Evolutionary conservation across 139 green algal genomes (phyloP), one percentile per base, ranked within the genome.

Genomic region (Chlorella ohadii): DNA sequence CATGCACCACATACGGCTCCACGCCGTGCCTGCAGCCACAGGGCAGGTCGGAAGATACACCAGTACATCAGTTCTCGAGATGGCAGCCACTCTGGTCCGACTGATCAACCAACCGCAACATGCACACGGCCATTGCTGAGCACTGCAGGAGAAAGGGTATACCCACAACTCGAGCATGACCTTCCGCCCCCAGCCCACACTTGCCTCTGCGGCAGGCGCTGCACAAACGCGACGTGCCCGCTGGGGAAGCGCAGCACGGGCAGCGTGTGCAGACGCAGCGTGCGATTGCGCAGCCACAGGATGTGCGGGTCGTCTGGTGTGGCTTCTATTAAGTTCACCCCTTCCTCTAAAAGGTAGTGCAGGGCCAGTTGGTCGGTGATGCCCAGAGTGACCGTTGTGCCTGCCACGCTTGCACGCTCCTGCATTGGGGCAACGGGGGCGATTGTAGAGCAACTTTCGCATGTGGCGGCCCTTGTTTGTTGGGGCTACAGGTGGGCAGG

Each of bases 1-100:
- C 86, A 44, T 90, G 86, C 27, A 90, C 70, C 27, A 90, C 86
- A 41, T 84, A 90, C 15, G 86, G 82, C 38, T 85, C 56, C n/a
- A 84, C 15, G 2, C 57, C 67, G 17, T 55, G 31, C 76, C 65
- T 67, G 47, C 20, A 73, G 39, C 12, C 13, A 28, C 39, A 36
- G 39, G 39, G 67, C 0, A 17, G 22, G 67, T 38, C 0, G 2
- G 67, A 0, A 16, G 11, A 23, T 9, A 70, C 12, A n/a, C n/a
- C n/a, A n/a, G n/a, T n/a, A n/a, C n/a, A n/a, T n/a, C n/a, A n/a
- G n/a, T n/a, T n/a, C n/a, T n/a, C n/a, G n/a, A n/a, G n/a, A n/a
- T n/a, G n/a, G n/a, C n/a, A n/a, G n/a, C n/a, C n/a, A n/a, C n/a
- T n/a, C n/a, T n/a, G n/a, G n/a, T n/a, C n/a, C n/a, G n/a, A n/a